Conservation (phyloP, 495 filamentous ascomycete genomes). For the Aspergillus homomorphus region DNA sequence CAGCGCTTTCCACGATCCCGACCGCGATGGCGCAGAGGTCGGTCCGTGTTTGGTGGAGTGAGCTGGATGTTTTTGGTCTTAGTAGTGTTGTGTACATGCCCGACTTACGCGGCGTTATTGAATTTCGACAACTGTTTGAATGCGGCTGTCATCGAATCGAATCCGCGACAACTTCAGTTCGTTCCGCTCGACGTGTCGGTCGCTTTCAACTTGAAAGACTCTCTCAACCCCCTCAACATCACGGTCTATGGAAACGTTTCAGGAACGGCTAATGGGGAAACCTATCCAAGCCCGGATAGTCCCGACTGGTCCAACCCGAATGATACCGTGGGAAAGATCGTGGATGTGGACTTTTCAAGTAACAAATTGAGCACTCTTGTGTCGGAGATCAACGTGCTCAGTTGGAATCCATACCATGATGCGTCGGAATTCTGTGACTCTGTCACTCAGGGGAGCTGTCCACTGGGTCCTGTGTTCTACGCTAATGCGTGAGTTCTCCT, state of each 20-base stretch:
- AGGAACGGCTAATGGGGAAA: slow-evolving; percentile 48
- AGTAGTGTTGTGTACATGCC: slow-evolving; percentile 22
- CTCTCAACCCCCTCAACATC: slow-evolving; percentile 66
- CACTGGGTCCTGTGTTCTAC: slow-evolving; percentile 69
- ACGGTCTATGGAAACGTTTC: slow-evolving; percentile 91
- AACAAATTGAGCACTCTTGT: slow-evolving; percentile 68
- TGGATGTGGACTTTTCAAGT: slow-evolving; percentile 49
- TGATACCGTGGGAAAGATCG: slow-evolving; percentile 72
- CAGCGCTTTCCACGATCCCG: slow-evolving; percentile 24
- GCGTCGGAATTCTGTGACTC: slow-evolving; percentile 59
- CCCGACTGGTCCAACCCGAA: slow-evolving; percentile 53
- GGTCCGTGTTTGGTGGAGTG: slow-evolving; percentile 13
- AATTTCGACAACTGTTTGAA: slow-evolving; percentile 81
- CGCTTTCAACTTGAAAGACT: slow-evolving; percentile 58
- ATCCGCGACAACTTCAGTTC: slow-evolving; percentile 69
- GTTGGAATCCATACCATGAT: slow-evolving; percentile 61
- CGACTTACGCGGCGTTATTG: slow-evolving; percentile 56
- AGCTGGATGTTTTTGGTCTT: slow-evolving; percentile 21
- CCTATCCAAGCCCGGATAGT: slow-evolving; percentile 52
- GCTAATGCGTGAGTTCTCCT: slow-evolving; percentile 50
- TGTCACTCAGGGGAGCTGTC: slow-evolving; percentile 63
- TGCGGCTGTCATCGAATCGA: slow-evolving; percentile 51
- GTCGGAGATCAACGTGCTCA: slow-evolving; percentile 66
- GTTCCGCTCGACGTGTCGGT: slow-evolving; percentile 69
- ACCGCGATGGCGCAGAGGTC: slow-evolving; percentile 18